Evolutionary conservation across 2,329 filamentous ascomycete species (phyloP).

Genomic region (Albophoma yamanashiensis): DNA sequence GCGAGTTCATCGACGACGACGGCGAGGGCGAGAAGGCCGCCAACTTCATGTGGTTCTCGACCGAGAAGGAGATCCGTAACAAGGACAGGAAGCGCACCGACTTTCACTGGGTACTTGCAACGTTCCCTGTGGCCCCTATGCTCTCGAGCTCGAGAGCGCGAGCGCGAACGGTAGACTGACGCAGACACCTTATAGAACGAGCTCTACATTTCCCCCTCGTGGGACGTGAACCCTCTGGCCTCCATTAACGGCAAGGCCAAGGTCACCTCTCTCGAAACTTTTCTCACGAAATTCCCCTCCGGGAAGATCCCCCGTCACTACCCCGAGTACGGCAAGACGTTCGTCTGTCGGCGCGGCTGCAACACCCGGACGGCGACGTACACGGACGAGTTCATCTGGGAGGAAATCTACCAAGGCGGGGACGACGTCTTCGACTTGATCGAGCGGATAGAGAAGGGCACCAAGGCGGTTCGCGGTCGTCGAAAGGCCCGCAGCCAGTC

Average conservation of each 20-base stretch:
- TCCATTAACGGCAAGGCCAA: conserved; percentile 86
- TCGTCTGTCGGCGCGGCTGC: conserved; percentile 81
- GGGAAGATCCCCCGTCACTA: conserved; percentile 65
- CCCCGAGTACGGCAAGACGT: conserved; percentile 71
- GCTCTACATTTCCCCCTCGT: conserved; percentile 79
- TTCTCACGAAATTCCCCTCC: conserved; percentile 58
- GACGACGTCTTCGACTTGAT: conserved; percentile 54
- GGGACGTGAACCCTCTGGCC: conserved; percentile 74
- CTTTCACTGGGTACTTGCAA: conserved; percentile 62
- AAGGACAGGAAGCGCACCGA: conserved; percentile 74
- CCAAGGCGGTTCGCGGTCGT: conserved; percentile 49
- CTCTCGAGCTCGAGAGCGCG: not conserved
- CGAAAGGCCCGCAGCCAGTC: conserved; percentile 19
- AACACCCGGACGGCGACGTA: conserved; percentile 84
- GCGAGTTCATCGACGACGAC: conserved; percentile 66
- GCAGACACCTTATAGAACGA: conserved; percentile 51
- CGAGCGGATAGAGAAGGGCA: conserved; percentile 57
- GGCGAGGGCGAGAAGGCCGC: conserved; percentile 60
- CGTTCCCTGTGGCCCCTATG: too few relatives aligned
- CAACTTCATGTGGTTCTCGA: conserved; percentile 93
- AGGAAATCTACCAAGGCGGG: conserved; percentile 64
- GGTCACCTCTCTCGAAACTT: conserved; percentile 63
- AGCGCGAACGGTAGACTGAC: not conserved
- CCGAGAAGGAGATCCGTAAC: conserved; percentile 79
- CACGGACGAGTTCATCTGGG: conserved; percentile 87